Base-by-base conservation (phyloP, 202 grass and related monocot genomes). In the Dendrocalamus latiflorus region DNA sequence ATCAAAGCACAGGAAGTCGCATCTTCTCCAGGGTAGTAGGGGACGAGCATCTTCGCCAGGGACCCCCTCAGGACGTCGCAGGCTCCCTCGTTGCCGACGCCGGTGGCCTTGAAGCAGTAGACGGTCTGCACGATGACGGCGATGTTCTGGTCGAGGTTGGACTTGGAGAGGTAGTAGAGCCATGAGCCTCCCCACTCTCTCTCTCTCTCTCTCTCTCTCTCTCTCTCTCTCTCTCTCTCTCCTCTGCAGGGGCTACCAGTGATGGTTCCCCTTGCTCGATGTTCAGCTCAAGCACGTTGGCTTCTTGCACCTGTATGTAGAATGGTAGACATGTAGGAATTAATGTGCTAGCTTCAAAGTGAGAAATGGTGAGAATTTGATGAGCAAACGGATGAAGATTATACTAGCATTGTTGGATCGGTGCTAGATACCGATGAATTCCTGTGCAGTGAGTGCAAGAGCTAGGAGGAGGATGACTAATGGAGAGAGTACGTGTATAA, bases 111-210 rank as follows among this genome's bases (percentile, higher is more conserved):
- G 90, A 96, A 96, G 83, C 83, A 96, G 77, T 96, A 96, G 57
- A 96, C 86, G 22, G 93, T 96, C 75, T 89, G 83, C 45, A 93
- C 93, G 64, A 85, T 81, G 26, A 96, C 88, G 10, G 93, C 90
- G 50, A 96, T 96, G 76, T 93, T 96, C 82, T 96, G 93, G 24
- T 91, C 93, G 18, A 96, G 90, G 74, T 30, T 30, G 30, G 30
- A 30, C 30, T 93, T 96, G 60, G 93, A 91, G 28, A 96, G 93
- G 84, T 83, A 91, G 81, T 96, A 96, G 26, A 85, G 28, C 2
- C 2, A n/a, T n/a, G n/a, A n/a, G n/a, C n/a, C n/a, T n/a, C n/a
- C n/a, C n/a, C n/a, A n/a, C 28, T 0, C 28, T 3, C 28, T 30
- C 28, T 30, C 26, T 30, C 28, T 30, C 30, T 30, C 30, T 30